Evolutionary conservation across 352 stramenopile genomes (phyloP).

Genomic region (Phytophthora pistaciae): DNA sequence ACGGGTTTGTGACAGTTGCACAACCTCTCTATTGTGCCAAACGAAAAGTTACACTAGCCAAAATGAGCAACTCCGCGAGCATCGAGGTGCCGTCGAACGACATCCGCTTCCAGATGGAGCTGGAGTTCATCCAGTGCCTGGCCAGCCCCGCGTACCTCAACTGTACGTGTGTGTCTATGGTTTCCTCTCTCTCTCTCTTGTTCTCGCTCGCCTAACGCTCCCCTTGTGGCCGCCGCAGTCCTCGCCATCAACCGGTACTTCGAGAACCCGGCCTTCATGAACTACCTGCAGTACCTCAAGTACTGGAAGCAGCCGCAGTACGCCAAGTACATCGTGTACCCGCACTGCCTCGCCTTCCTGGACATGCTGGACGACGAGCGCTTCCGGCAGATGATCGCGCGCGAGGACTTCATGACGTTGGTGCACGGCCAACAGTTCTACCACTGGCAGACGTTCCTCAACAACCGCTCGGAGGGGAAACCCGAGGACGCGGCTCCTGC

Average conservation of each 20-base stretch:
- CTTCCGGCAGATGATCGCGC: slow-evolving; percentile 90
- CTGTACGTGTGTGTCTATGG: slow-evolving; percentile 49
- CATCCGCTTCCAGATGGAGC: slow-evolving; percentile 93
- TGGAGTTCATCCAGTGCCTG: slow-evolving; percentile 94
- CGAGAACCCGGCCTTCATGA: slow-evolving; percentile 90
- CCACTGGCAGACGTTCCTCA: slow-evolving; percentile 91
- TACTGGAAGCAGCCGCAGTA: slow-evolving; percentile 95
- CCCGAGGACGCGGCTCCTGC: slow-evolving; percentile 28
- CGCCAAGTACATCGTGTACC: slow-evolving; percentile 91
- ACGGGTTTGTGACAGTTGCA: too few species aligned
- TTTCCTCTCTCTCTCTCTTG: background rate
- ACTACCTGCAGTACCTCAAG: slow-evolving; percentile 93
- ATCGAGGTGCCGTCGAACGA: slow-evolving; percentile 88
- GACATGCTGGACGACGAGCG: slow-evolving; percentile 90
- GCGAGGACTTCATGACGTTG: slow-evolving; percentile 89
- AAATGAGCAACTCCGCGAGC: slow-evolving; percentile 26
- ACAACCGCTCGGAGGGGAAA: slow-evolving; percentile 71
- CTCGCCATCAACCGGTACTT: slow-evolving; percentile 93
- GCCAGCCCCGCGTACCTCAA: slow-evolving; percentile 91
- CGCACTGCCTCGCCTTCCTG: slow-evolving; percentile 89
- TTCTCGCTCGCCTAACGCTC: background rate
- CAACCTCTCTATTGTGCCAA: too few species aligned
- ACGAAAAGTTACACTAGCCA: background rate
- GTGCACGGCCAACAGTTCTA: slow-evolving; percentile 92
- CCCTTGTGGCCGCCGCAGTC: slow-evolving; percentile 42